Conservation (phyloP, 2,329 filamentous ascomycete species). For the Epichloe bromicola region DNA sequence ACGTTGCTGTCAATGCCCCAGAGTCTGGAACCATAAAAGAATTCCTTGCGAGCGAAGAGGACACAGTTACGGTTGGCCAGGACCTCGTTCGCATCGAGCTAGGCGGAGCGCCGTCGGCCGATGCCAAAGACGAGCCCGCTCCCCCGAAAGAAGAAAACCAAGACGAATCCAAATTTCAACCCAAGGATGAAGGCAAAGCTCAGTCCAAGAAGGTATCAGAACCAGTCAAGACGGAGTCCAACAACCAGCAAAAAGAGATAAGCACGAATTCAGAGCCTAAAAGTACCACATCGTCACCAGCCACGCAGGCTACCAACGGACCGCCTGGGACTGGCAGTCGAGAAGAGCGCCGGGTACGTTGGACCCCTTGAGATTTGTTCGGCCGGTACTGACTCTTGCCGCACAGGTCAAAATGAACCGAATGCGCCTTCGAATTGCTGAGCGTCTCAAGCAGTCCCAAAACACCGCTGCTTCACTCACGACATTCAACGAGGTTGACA, state of each 20-base stretch:
- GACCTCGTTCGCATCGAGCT: constrained; percentile 76
- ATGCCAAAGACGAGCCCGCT: constrained; percentile 25
- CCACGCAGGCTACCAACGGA: constrained; percentile 6
- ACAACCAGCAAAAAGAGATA: constrained; percentile 14
- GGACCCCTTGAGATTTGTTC: not conserved
- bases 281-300: constrained; percentile 16
- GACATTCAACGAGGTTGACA: constrained; percentile 98
- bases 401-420: constrained; percentile 98
- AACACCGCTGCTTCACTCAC: constrained; percentile 95
- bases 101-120: constrained; percentile 40
- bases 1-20: constrained; percentile 90
- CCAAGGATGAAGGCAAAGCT: not conserved
- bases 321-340: constrained; percentile 47
- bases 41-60: constrained; percentile 82
- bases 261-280: constrained; percentile 22
- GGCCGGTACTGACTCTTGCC: not conserved
- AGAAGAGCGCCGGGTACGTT: constrained; percentile 73
- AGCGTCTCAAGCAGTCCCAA: constrained; percentile 97
- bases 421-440: constrained; percentile 93
- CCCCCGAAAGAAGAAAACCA: constrained; percentile 15
- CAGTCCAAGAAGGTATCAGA: not conserved
- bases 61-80: constrained; percentile 89
- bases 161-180: constrained; percentile 6
- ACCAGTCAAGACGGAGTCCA: constrained; percentile 7
- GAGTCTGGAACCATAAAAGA: constrained; percentile 86